Evolutionary conservation across 2,329 filamentous ascomycete species (phyloP).

Genomic region (Dactylellina parvicollis): DNA sequence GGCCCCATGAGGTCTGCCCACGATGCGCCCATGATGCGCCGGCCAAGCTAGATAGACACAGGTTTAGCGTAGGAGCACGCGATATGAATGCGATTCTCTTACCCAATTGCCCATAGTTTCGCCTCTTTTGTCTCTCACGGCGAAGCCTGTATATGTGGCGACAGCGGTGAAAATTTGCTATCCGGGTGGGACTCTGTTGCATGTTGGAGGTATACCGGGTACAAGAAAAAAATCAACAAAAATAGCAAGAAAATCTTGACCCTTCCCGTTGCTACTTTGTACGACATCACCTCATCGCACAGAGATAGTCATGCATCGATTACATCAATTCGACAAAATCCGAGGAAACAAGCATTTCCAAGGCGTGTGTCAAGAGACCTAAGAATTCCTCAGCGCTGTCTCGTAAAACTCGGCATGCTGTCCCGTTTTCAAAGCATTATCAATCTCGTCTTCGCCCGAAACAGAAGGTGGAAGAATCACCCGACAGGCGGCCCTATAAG

Average conservation of each 20-base stretch:
- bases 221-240: neutral
- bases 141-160: neutral
- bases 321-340: neutral
- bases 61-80: conserved; percentile 18
- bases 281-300: conserved; percentile 18
- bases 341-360: conserved; percentile 44
- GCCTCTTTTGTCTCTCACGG: neutral
- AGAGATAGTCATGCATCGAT: no score
- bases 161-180: neutral
- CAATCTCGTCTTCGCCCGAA: conserved; percentile 30
- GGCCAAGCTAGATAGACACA: conserved; percentile 16
- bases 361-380: conserved; percentile 27
- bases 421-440: conserved; percentile 26
- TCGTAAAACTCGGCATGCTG: conserved; percentile 24
- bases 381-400: conserved; percentile 37
- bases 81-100: conserved; percentile 27
- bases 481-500: neutral
- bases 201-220: no score
- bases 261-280: no score
- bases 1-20: conserved; percentile 1
- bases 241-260: neutral
- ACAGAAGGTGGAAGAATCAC: conserved; percentile 30
- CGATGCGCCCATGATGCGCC: neutral
- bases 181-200: neutral
- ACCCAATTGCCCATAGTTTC: conserved; percentile 5